A percentile compares a stretch with the other conserved stretches of the same genome.
Evolutionary conservation across 345 rosid species (phyloP).

Genomic region (Combretum micranthum): DNA sequence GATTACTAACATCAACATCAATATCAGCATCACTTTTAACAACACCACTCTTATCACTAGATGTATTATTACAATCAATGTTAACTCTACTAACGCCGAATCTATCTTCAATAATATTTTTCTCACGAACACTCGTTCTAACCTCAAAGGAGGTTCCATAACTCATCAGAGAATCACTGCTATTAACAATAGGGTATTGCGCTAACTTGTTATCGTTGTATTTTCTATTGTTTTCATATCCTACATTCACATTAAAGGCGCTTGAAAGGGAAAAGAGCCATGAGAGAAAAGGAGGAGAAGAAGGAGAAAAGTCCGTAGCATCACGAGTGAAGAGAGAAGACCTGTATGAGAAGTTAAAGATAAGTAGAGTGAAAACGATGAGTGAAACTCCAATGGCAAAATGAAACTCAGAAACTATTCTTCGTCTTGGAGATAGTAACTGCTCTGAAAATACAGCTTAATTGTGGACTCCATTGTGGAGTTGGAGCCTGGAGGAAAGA

Average conservation of each 20-base stretch:
- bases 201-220: too few species aligned
- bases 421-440: slow-evolving; percentile 29
- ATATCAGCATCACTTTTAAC: too few species aligned
- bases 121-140: too few species aligned
- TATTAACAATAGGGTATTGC: too few species aligned
- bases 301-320: slow-evolving; percentile 33
- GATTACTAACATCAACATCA: too few species aligned
- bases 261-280: slow-evolving; percentile 1
- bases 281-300: slow-evolving; percentile 3
- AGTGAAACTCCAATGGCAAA: slow-evolving; percentile 42
- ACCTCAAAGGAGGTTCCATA: too few species aligned
- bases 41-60: too few species aligned
- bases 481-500: too few species aligned
- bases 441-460: slow-evolving; percentile 49
- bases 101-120: too few species aligned
- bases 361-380: slow-evolving; percentile 32
- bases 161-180: too few species aligned
- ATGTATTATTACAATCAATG: too few species aligned
- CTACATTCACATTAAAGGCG: slow-evolving; percentile 14
- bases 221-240: slow-evolving; percentile 9
- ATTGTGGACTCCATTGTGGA: slow-evolving; percentile 15
- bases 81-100: too few species aligned
- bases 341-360: slow-evolving; percentile 32
- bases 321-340: slow-evolving; percentile 33
- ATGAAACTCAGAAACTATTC: slow-evolving; percentile 39